Evolutionary conservation across 1,284 basidiomycete genomes (phyloP).

Genomic region (Heterobasidion annosum): DNA sequence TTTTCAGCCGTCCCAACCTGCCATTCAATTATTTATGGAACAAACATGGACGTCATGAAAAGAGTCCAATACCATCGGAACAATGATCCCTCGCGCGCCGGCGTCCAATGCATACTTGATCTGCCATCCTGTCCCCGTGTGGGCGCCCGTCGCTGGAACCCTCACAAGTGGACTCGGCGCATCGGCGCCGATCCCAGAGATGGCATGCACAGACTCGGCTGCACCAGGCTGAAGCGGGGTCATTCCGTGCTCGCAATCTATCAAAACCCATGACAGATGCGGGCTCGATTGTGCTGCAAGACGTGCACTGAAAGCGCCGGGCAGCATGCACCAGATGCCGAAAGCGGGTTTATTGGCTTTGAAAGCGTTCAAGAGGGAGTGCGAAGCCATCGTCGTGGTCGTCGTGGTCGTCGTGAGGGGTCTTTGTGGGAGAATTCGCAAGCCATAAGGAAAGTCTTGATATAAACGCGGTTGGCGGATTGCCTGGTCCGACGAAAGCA

Average conservation of each 20-base stretch:
- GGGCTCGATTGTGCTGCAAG: slow-evolving; percentile 44
- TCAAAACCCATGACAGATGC: slow-evolving; percentile 48
- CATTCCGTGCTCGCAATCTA: slow-evolving; percentile 63
- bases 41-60: neutral
- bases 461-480: too few relatives aligned
- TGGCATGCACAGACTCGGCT: slow-evolving; percentile 42
- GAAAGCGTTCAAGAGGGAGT: slow-evolving; percentile 21
- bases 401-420: too few relatives aligned
- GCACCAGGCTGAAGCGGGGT: slow-evolving; percentile 44
- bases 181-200: slow-evolving; percentile 30
- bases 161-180: slow-evolving; percentile 48
- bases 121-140: slow-evolving; percentile 49
- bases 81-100: slow-evolving; percentile 51
- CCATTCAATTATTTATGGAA: neutral
- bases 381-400: slow-evolving; percentile 4
- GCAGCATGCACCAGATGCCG: slow-evolving; percentile 62
- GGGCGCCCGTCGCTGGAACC: slow-evolving; percentile 51
- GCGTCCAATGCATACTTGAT: slow-evolving; percentile 62
- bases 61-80: slow-evolving; percentile 44
- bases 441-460: too few relatives aligned
- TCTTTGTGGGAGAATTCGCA: too few relatives aligned
- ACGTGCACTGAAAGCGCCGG: slow-evolving; percentile 44
- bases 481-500: too few relatives aligned
- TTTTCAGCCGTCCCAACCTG: slow-evolving; percentile 51
- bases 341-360: slow-evolving; percentile 35